phyloP scores from a whole-genome alignment of 2,329 filamentous ascomycete species.

The Drechslera avenae region DNA sequence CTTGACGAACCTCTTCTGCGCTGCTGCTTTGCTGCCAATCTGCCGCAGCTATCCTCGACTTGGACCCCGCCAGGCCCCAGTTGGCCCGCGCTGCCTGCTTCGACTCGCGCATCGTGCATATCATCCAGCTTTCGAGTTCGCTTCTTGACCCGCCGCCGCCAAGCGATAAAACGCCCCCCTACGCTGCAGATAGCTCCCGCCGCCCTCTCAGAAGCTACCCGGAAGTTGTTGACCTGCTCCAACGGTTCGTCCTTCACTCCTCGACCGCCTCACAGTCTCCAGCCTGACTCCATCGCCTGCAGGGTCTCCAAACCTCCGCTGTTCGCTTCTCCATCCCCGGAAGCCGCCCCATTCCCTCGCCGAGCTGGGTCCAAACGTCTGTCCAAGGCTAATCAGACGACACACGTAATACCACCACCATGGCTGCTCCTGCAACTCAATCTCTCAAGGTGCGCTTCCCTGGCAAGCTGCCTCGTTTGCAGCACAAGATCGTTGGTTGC shows the following conservation, averaged over 20 bases:
- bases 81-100: conserved; percentile 21
- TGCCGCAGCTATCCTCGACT: conserved; percentile 14
- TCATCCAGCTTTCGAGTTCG: conserved; percentile 32
- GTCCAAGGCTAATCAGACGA: conserved; percentile 31
- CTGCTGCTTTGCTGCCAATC: not conserved
- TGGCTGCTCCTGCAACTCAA: conserved; percentile 86
- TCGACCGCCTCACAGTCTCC: not conserved
- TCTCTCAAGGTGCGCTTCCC: conserved; percentile 75
- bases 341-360: conserved; percentile 26
- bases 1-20: not conserved
- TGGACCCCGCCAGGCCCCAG: conserved; percentile 21
- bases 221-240: conserved; percentile 20
- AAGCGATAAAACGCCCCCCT: conserved; percentile 45
- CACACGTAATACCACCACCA: conserved; percentile 41
- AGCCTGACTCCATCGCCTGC: conserved; percentile 14
- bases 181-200: conserved; percentile 41
- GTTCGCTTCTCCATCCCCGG: conserved; percentile 21
- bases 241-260: conserved; percentile 23
- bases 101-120: conserved; percentile 26
- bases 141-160: conserved; percentile 42
- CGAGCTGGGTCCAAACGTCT: conserved; percentile 28
- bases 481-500: conserved; percentile 3
- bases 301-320: conserved; percentile 18
- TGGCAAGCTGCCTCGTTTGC: not conserved
- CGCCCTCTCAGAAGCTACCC: conserved; percentile 25